Conservation (phyloP, 1,139 yeast genomes). For the Spathaspora sp. region DNA sequence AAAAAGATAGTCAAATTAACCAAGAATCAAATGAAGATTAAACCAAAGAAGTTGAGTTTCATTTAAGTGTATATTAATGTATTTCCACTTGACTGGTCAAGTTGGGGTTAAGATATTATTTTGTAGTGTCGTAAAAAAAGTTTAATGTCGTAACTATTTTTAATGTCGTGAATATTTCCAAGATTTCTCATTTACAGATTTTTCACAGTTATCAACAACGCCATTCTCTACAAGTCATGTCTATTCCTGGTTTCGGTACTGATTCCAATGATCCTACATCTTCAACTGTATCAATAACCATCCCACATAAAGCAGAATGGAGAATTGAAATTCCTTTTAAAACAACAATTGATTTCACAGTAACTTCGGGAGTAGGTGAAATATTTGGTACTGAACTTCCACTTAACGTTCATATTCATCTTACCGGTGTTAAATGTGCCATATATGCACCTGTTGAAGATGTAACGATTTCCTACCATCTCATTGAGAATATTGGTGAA, state of each 20-base stretch:
- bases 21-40: conserved; percentile 34
- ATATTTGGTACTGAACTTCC: conserved; percentile 93
- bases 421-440: conserved; percentile 55
- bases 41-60: conserved; percentile 36
- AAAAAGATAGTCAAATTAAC: conserved; percentile 32
- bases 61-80: neutral
- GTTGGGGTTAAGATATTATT: neutral
- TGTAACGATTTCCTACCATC: conserved; percentile 48
- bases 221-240: neutral
- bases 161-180: neutral
- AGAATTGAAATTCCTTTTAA: conserved; percentile 71
- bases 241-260: neutral
- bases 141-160: neutral
- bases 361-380: conserved; percentile 75
- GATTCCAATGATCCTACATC: neutral
- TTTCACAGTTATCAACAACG: neutral
- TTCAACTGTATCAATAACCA: neutral
- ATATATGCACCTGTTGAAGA: conserved; percentile 56
- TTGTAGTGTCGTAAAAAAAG: too few species aligned
- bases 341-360: conserved; percentile 54
- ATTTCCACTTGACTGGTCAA: conserved; percentile 4
- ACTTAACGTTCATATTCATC: conserved; percentile 61
- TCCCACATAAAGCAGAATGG: conserved; percentile 60
- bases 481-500: conserved; percentile 35
- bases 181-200: neutral